Percentiles rank a stretch among this genome's conserved stretches.
Conservation (phyloP, 2,329 filamentous ascomycete species). For the Fusarium sp. region DNA sequence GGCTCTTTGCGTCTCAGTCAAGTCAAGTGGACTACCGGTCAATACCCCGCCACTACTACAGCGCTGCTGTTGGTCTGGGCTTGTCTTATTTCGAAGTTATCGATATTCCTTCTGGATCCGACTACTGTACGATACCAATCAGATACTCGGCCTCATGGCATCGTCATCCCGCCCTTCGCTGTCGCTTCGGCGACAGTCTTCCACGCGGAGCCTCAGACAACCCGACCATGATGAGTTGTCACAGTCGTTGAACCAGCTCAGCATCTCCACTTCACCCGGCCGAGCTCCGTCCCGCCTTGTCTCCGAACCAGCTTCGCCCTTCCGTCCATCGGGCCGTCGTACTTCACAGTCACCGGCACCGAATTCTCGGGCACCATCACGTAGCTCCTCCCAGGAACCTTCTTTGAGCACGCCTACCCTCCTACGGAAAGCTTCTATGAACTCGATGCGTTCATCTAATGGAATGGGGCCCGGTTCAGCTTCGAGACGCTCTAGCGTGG, state of each 20-base stretch:
- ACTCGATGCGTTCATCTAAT: constrained; percentile 64
- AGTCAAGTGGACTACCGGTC: constrained; percentile 8
- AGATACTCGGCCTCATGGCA: constrained; percentile 43
- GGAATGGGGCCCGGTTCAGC: constrained; percentile 53
- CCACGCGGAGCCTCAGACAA: constrained; percentile 45
- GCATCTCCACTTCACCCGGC: constrained; percentile 52
- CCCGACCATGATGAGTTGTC: constrained; percentile 51
- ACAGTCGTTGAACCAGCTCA: constrained; percentile 59
- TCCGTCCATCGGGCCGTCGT: constrained; percentile 54
- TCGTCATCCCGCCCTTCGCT: constrained; percentile 45
- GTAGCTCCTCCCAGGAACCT: constrained; percentile 58
- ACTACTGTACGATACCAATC: not conserved
- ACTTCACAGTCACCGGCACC: constrained; percentile 41
- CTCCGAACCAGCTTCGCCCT: constrained; percentile 53
- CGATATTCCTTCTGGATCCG: constrained; percentile 31
- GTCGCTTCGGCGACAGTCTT: constrained; percentile 52
- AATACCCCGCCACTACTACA: constrained; percentile 15
- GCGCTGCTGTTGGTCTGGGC: not conserved
- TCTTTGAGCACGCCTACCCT: constrained; percentile 63
- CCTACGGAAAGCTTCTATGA: constrained; percentile 67
- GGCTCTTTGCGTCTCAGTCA: constrained; percentile 20
- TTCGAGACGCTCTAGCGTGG: constrained; percentile 62
- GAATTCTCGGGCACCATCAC: constrained; percentile 50
- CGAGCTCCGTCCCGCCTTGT: constrained; percentile 49
- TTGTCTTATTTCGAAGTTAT: not conserved